A percentile compares a stretch with the other conserved stretches of the same genome.
These are phyloP conservation scores for Euptelea pleiosperma DNA, from an alignment of 164 flowering plant species.

Conservation along the genomic window DNA sequence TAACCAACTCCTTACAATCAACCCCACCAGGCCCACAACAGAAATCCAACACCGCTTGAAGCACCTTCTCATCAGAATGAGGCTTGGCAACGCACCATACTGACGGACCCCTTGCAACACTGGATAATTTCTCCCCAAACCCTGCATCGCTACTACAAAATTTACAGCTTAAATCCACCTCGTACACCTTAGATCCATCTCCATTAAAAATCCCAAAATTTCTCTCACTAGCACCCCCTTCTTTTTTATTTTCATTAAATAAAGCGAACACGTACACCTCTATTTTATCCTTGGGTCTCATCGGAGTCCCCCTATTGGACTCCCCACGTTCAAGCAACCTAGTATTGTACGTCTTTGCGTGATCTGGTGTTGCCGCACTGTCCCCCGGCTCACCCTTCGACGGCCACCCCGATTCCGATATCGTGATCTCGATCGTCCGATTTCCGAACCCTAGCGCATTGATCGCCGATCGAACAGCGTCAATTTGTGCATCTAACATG, in stretches of 20 bases:
- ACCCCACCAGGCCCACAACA: slow-evolving; percentile 69
- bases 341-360: slow-evolving; percentile 53
- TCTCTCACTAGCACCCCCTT: slow-evolving; percentile 49
- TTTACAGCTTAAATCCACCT: slow-evolving; percentile 56
- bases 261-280: slow-evolving; percentile 55
- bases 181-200: slow-evolving; percentile 58
- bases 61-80: slow-evolving; percentile 48
- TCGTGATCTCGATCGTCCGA: slow-evolving; percentile 29
- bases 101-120: slow-evolving; percentile 40
- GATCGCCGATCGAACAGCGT: slow-evolving; percentile 56
- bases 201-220: slow-evolving; percentile 60
- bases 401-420: slow-evolving; percentile 82
- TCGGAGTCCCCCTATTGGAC: slow-evolving; percentile 51
- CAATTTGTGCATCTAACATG: slow-evolving; percentile 71
- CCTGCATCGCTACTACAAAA: slow-evolving; percentile 41
- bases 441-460: slow-evolving; percentile 42
- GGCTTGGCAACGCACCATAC: slow-evolving; percentile 83
- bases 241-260: slow-evolving; percentile 70
- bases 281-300: slow-evolving; percentile 41
- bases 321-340: slow-evolving; percentile 45
- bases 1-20: slow-evolving; percentile 50
- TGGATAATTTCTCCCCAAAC: slow-evolving; percentile 29
- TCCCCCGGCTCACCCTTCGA: slow-evolving; percentile 51
- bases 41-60: slow-evolving; percentile 60
- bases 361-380: slow-evolving; percentile 43